These are phyloP conservation scores for Globisporangium middletonii DNA, from an alignment of 352 stramenopile species.

Conservation along the genomic window DNA sequence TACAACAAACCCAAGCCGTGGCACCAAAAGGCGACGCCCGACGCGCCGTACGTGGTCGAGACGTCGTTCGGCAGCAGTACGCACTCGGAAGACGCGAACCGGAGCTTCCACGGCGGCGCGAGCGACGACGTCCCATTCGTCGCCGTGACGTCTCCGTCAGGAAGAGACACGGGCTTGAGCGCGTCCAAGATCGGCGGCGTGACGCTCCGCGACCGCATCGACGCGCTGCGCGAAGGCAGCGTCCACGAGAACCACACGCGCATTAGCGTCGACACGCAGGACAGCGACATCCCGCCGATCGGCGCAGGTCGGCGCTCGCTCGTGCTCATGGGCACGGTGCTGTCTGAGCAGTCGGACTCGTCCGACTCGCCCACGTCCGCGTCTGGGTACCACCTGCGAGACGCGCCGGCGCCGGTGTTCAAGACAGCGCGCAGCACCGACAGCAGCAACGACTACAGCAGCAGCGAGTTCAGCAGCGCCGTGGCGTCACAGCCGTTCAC, in stretches of 20 bases:
- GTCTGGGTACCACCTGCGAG: not conserved
- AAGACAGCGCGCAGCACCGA: constrained; percentile 28
- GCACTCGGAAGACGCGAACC: constrained; percentile 11
- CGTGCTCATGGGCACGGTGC: constrained; percentile 28
- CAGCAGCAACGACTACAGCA: constrained; percentile 6
- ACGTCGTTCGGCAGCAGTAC: constrained; percentile 7
- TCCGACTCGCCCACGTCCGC: constrained; percentile 2
- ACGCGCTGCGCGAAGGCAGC: constrained; percentile 43
- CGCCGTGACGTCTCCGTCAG: constrained; percentile 20
- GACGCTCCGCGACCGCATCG: constrained; percentile 58
- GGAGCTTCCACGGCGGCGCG: constrained; percentile 9
- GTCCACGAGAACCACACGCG: constrained; percentile 44
- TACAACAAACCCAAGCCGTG: constrained; percentile 10
- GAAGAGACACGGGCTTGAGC: constrained; percentile 3
- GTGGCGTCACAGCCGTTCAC: constrained; percentile 14
- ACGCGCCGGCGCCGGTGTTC: constrained; percentile 17
- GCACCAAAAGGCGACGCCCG: constrained; percentile 2
- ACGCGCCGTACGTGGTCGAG: constrained; percentile 5
- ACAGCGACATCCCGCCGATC: constrained; percentile 16
- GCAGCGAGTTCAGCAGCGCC: constrained; percentile 20
- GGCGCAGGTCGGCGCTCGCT: constrained; percentile 19
- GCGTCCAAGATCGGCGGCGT: constrained; percentile 8
- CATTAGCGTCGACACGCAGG: constrained; percentile 30
- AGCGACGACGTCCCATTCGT: constrained; percentile 12
- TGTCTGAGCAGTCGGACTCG: constrained; percentile 26